These are phyloP conservation scores for Chaetomiaceae sp. DNA, from an alignment of 2,329 filamentous ascomycete genomes.

Conservation along the genomic window DNA sequence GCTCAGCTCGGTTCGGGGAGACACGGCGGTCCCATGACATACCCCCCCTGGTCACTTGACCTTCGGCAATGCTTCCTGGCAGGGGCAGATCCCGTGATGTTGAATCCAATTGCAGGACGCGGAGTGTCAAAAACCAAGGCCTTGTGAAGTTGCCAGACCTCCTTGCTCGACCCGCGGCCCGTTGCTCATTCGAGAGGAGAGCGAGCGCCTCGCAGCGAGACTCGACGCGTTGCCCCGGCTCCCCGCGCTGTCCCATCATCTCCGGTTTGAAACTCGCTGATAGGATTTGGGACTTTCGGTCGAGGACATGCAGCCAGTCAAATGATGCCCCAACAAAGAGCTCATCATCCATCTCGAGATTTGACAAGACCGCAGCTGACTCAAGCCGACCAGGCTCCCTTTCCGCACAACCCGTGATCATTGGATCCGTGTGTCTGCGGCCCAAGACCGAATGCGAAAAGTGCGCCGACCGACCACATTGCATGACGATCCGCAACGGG, in stretches of 20 bases:
- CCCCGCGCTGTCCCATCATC: conserved; percentile 12
- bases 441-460: background rate
- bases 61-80: background rate
- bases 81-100: conserved; percentile 10
- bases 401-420: background rate
- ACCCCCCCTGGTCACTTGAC: conserved; percentile 16
- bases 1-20: conserved; percentile 10
- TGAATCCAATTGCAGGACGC: conserved; percentile 10
- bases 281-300: conserved; percentile 6
- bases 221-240: conserved; percentile 5
- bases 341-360: conserved; percentile 4
- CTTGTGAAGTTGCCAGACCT: conserved; percentile 4
- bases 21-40: conserved; percentile 12
- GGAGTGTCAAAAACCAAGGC: conserved; percentile 14
- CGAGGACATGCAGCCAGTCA: conserved; percentile 15
- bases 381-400: conserved; percentile 8
- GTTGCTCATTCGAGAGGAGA: conserved; percentile 5
- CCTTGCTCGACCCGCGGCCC: conserved; percentile 3
- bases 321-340: conserved; percentile 2
- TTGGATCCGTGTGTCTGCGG: background rate
- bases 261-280: conserved; percentile 10
- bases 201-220: background rate
- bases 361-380: conserved; percentile 10
- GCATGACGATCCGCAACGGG: conserved; percentile 6
- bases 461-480: background rate